Evolutionary conservation across 2,329 filamentous ascomycete genomes (phyloP).

Genomic region (Paraconiothyrium brasiliense): DNA sequence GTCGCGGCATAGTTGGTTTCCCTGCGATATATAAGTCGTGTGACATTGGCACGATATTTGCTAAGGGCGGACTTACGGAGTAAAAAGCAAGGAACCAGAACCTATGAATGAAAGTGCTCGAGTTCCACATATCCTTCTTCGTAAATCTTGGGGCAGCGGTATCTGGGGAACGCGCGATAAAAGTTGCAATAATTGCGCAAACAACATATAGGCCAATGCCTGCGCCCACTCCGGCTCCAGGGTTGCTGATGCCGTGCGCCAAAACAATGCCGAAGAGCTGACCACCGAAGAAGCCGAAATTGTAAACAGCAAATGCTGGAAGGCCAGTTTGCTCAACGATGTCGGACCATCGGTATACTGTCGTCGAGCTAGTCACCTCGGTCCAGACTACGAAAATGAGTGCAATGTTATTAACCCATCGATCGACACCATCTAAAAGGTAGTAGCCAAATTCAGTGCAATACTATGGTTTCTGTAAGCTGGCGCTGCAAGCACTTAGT

Average conservation of each 20-base stretch:
- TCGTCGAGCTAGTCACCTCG: conserved; percentile 63
- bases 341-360: conserved; percentile 62
- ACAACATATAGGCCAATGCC: conserved; percentile 64
- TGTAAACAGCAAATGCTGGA: conserved; percentile 57
- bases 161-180: conserved; percentile 57
- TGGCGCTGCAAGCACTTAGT: neutral
- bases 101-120: conserved; percentile 39
- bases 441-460: conserved; percentile 68
- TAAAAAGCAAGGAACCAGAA: conserved; percentile 67
- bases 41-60: neutral
- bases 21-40: conserved; percentile 44
- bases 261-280: conserved; percentile 63
- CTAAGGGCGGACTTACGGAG: conserved; percentile 57
- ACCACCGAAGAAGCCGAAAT: conserved; percentile 63
- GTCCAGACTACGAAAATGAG: conserved; percentile 65
- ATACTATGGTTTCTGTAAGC: conserved; percentile 46
- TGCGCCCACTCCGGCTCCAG: conserved; percentile 59
- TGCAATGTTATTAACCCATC: conserved; percentile 65
- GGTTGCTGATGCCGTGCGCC: conserved; percentile 56
- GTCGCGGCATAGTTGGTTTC: conserved; percentile 65
- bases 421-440: conserved; percentile 63
- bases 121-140: conserved; percentile 42
- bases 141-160: conserved; percentile 55
- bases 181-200: conserved; percentile 51
- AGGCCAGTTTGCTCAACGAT: conserved; percentile 58